Percentiles rank a stretch among this genome's conserved stretches.
phyloP scores from a whole-genome alignment of 2,329 filamentous ascomycete genomes.

The Aspergillus viridinutans region DNA sequence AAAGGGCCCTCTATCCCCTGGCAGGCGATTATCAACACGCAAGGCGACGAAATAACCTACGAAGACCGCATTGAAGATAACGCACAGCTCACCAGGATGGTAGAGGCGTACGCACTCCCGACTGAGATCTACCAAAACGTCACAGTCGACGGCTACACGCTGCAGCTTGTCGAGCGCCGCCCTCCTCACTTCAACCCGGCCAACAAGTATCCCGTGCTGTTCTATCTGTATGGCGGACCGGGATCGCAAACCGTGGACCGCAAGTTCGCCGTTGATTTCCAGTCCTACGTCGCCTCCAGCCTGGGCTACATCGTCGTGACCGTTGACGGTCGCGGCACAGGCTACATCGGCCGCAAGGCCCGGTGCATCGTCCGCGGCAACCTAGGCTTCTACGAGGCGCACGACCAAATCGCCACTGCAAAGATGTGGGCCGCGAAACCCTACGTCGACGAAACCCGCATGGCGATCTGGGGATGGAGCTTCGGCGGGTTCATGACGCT shows the following conservation, averaged over 20 bases:
- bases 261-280: slow-evolving; percentile 79
- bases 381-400: slow-evolving; percentile 77
- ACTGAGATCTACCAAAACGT: slow-evolving; percentile 78
- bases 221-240: slow-evolving; percentile 90
- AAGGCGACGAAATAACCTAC: slow-evolving; percentile 61
- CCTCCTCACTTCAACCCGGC: slow-evolving; percentile 81
- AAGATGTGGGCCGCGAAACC: slow-evolving; percentile 74
- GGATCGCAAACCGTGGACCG: slow-evolving; percentile 86
- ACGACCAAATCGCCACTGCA: slow-evolving; percentile 86
- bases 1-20: slow-evolving; percentile 80
- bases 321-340: slow-evolving; percentile 88
- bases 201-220: slow-evolving; percentile 88
- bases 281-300: slow-evolving; percentile 77
- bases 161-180: slow-evolving; percentile 75
- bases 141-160: slow-evolving; percentile 71
- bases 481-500: slow-evolving; percentile 94
- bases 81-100: slow-evolving; percentile 61
- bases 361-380: slow-evolving; percentile 78
- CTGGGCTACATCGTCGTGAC: slow-evolving; percentile 94
- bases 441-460: slow-evolving; percentile 75
- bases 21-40: slow-evolving; percentile 85
- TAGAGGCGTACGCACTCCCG: slow-evolving; percentile 74
- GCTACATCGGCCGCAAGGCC: slow-evolving; percentile 78
- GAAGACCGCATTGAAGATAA: slow-evolving; percentile 77
- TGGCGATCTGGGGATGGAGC: slow-evolving; percentile 98